Percentiles rank a stretch among this genome's conserved stretches.
phyloP scores from a whole-genome alignment of 306 rosid genomes.

The Amphicarpaea edgeworthii region DNA sequence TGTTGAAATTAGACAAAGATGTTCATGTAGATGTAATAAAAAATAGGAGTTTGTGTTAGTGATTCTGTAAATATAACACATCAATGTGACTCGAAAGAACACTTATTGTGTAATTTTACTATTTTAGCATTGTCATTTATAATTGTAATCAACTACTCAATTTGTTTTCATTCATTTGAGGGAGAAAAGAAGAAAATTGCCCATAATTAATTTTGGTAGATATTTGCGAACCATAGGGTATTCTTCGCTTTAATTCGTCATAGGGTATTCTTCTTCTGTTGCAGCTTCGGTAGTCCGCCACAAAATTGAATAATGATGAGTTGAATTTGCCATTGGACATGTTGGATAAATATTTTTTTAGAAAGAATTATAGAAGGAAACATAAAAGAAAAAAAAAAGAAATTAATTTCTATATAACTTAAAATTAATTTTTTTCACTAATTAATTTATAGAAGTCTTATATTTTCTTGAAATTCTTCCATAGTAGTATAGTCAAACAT shows the following conservation, averaged over 20 bases:
- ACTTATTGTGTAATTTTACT: not conserved
- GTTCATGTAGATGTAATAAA: not conserved
- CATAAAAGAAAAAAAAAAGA: no score
- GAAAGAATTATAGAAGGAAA: no score
- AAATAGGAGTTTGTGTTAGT: not conserved
- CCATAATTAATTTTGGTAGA: not conserved
- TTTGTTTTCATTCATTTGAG: not conserved
- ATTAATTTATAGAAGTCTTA: no score
- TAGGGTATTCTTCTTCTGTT: no score
- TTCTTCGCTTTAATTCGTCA: no score
- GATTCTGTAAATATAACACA: not conserved
- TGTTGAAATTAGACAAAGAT: not conserved
- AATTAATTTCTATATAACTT: no score
- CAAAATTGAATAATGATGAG: not conserved
- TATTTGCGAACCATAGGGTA: conserved; percentile 3
- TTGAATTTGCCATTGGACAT: not conserved
- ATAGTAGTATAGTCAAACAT: no score
- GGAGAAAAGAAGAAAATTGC: not conserved
- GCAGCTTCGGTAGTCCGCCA: not conserved
- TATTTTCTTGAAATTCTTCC: no score
- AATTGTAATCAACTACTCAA: not conserved
- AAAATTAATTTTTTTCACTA: no score
- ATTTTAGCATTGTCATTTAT: not conserved
- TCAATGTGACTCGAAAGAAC: conserved; percentile 1
- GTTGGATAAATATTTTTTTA: no score